phyloP scores from a whole-genome alignment of 73 alveolate genomes.

The Paramecium pentaurelia region DNA sequence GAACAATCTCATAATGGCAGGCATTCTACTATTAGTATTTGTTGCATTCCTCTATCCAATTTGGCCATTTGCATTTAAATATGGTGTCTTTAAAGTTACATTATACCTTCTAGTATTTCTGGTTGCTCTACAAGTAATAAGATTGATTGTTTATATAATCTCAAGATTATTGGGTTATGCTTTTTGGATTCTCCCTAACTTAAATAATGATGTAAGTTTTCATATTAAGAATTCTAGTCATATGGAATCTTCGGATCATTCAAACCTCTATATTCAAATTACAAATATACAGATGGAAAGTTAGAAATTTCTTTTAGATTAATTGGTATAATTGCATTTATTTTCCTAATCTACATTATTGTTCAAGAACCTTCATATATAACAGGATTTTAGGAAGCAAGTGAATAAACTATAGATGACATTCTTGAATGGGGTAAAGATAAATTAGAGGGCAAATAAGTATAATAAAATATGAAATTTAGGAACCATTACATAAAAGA shows the following conservation, averaged over 20 bases:
- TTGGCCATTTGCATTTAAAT: constrained; percentile 31
- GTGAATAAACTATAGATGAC: background rate
- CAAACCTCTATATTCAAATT: background rate
- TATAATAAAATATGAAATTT: background rate
- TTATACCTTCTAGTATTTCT: background rate
- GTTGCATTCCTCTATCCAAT: background rate
- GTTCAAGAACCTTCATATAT: background rate
- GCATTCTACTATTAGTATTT: background rate
- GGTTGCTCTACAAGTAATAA: background rate
- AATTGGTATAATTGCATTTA: background rate
- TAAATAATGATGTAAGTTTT: background rate
- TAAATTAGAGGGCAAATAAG: constrained; percentile 19
- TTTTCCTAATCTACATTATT: background rate
- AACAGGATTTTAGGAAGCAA: constrained; percentile 15
- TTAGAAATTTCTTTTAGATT: background rate
- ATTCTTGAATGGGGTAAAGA: constrained; percentile 9
- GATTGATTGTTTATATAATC: constrained; percentile 5
- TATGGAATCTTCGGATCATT: constrained; percentile 32
- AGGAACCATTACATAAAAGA: background rate
- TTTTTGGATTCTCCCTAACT: constrained; percentile 35
- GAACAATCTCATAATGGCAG: background rate
- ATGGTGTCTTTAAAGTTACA: background rate
- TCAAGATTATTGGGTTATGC: constrained; percentile 6
- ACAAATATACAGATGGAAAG: background rate
- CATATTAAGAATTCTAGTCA: background rate